phyloP scores from a whole-genome alignment of 768 basidiomycete species.

The Butyriboletus loyo region DNA sequence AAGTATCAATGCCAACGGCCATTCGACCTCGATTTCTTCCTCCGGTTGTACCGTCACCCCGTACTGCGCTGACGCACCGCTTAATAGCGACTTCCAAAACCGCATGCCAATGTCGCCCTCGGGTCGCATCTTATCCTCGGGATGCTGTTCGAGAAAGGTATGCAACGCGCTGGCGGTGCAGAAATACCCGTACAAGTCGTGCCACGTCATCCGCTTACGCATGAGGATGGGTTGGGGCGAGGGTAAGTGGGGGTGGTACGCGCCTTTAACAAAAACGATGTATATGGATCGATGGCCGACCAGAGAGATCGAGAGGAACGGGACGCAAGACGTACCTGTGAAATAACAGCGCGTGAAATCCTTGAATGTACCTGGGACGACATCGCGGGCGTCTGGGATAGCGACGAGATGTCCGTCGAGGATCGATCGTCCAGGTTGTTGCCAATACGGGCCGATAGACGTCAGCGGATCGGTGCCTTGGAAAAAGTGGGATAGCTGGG shows the following conservation, averaged over 20 bases:
- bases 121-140: constrained; percentile 45
- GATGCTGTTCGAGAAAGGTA: constrained; percentile 61
- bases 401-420: constrained; percentile 68
- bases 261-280: constrained; percentile 24
- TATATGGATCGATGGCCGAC: background rate
- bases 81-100: constrained; percentile 56
- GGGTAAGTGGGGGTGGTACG: constrained; percentile 39
- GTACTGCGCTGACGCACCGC: constrained; percentile 32
- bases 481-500: constrained; percentile 58
- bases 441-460: constrained; percentile 72
- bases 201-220: constrained; percentile 60
- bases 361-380: constrained; percentile 34
- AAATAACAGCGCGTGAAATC: constrained; percentile 55
- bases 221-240: constrained; percentile 46
- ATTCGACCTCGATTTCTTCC: constrained; percentile 39
- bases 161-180: constrained; percentile 70
- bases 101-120: constrained; percentile 66
- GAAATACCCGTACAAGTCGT: constrained; percentile 62
- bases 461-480: constrained; percentile 53
- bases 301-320: too few species aligned
- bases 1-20: constrained; percentile 39
- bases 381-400: constrained; percentile 51
- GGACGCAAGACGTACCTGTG: constrained; percentile 41
- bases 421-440: constrained; percentile 76
- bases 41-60: constrained; percentile 11